Evolutionary conservation across 805 yeast genomes (phyloP), one percentile per base, ranked within the genome.

Genomic region (Saccharomycopsis babjevae): DNA sequence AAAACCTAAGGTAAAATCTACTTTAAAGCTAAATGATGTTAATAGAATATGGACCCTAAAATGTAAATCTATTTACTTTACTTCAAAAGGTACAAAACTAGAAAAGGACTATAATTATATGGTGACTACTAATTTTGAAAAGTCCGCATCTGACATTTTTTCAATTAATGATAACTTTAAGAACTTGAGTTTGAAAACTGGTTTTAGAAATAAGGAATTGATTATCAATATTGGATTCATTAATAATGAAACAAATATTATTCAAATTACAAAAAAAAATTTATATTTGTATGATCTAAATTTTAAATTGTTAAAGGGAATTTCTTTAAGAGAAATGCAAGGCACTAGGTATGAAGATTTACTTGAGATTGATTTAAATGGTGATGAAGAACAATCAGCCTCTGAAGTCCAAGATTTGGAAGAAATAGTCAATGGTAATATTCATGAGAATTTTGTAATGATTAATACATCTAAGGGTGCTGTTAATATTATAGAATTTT

Each of bases 211-310:
- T 40, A 59, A 57, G 7, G 66, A 65, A 30, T 28, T 40, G 2
- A 61, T 58, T 15, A 32, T 57, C n/a, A 58, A 50, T 16, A 60
- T 59, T 67, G 88, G 86, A 25, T 83, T 85, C 50, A 72, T 87
- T 61, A 77, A 79, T 56, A 69, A 72, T 5, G 76, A 84, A 7
- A 79, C 81, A 43, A 78, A 82, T 66, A 83, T 89, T 42, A 79
- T 90, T 18, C 97, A 91, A 69, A 83, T 89, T 1, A 85, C 94
- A 0, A 82, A 87, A 0, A 79, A 81, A 43, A 83, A 82, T 58
- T 78, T 90, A 36, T 77, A 79, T 36, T 69, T 89, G 1, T 89
- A 83, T 70, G 84, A 85, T 66, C 77, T 82, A 61, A 78, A 79
- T 56, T 86, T 89, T 70, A 80, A 80, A 61, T 50, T 62, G 16